Conservation (phyloP, 192 early-diverging fungal genomes). For the Gonapodya prolifera region DNA sequence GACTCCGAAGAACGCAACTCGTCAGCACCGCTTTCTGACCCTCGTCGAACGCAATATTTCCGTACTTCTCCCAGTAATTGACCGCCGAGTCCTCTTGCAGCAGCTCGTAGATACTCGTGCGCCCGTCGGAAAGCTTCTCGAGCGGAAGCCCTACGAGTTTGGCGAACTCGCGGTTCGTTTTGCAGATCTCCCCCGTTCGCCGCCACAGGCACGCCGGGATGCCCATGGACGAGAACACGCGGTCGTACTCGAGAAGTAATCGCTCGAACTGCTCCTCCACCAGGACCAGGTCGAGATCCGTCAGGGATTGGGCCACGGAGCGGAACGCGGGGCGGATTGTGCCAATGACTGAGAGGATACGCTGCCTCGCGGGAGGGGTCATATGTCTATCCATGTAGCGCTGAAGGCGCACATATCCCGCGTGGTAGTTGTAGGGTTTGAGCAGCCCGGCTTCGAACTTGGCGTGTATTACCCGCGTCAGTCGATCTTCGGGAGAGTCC, state of each 20-base stretch:
- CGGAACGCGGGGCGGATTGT: conserved; percentile 82
- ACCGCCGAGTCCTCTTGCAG: conserved; percentile 90
- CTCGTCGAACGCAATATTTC: conserved; percentile 93
- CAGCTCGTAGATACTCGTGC: conserved; percentile 49
- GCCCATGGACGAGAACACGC: conserved; percentile 87
- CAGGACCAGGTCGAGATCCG: conserved; percentile 85
- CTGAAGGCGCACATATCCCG: conserved; percentile 77
- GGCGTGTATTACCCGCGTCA: conserved; percentile 84
- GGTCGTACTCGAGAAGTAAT: conserved; percentile 86
- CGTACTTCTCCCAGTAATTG: conserved; percentile 99
- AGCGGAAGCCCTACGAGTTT: conserved; percentile 70
- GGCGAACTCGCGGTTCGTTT: conserved; percentile 91
- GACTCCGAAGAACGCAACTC: conserved; percentile 57
- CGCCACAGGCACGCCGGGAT: conserved; percentile 93
- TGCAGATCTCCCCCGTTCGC: conserved; percentile 92
- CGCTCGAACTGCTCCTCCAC: conserved; percentile 96
- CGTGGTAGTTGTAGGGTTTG: conserved; percentile 95
- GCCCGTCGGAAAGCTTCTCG: conserved; percentile 66
- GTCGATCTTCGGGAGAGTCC: conserved; percentile 62
- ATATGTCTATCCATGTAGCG: conserved; percentile 82
- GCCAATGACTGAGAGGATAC: conserved; percentile 80
- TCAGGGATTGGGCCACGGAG: conserved; percentile 71
- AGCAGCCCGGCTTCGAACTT: conserved; percentile 92
- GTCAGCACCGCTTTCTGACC: conserved; percentile 94
- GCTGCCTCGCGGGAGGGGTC: conserved; percentile 49